These are phyloP conservation scores for Datisca glomerata DNA, from an alignment of 306 rosid genomes.

Conservation along the genomic window DNA sequence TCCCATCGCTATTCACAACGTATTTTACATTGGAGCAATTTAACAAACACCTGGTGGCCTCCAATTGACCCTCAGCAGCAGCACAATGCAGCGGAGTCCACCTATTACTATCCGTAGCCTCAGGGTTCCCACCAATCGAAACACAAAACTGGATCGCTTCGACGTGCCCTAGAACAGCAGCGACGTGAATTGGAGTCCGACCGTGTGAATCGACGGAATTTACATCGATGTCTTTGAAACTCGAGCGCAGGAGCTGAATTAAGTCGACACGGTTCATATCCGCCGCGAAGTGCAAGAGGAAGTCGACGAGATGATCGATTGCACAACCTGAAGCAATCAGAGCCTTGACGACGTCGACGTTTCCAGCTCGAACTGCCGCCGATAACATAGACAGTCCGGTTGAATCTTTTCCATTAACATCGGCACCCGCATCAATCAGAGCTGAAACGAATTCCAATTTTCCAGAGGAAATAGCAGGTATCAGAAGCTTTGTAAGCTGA, in stretches of 20 bases:
- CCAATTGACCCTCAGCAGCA: slow-evolving; percentile 37
- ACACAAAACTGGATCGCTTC: slow-evolving; percentile 27
- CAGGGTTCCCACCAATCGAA: slow-evolving; percentile 40
- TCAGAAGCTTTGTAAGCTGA: slow-evolving; percentile 34
- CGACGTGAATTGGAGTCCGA: slow-evolving; percentile 50
- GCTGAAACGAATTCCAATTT: slow-evolving; percentile 19
- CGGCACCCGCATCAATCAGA: slow-evolving; percentile 44
- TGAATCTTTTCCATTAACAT: slow-evolving; percentile 20
- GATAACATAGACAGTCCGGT: slow-evolving; percentile 28
- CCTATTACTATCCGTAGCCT: slow-evolving; percentile 24
- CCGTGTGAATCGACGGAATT: slow-evolving; percentile 24
- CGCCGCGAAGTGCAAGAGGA: slow-evolving; percentile 45
- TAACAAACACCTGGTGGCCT: slow-evolving; percentile 34
- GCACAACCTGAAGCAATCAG: slow-evolving; percentile 35
- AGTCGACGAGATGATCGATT: slow-evolving; percentile 17
- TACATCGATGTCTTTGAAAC: slow-evolving; percentile 14
- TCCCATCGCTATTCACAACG: slow-evolving; percentile 34
- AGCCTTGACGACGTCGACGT: slow-evolving; percentile 25
- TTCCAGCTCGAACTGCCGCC: slow-evolving; percentile 29
- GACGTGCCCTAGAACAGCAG: slow-evolving; percentile 44
- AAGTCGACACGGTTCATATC: slow-evolving; percentile 34
- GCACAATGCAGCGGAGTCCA: slow-evolving; percentile 68
- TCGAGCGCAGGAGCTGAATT: slow-evolving; percentile 26
- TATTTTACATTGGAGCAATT: slow-evolving; percentile 40
- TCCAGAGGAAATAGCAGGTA: slow-evolving; percentile 28